Percentiles rank a stretch among this genome's conserved stretches.
These are phyloP conservation scores for Amanita rubescens DNA, from an alignment of 768 basidiomycete species.

Conservation along the genomic window DNA sequence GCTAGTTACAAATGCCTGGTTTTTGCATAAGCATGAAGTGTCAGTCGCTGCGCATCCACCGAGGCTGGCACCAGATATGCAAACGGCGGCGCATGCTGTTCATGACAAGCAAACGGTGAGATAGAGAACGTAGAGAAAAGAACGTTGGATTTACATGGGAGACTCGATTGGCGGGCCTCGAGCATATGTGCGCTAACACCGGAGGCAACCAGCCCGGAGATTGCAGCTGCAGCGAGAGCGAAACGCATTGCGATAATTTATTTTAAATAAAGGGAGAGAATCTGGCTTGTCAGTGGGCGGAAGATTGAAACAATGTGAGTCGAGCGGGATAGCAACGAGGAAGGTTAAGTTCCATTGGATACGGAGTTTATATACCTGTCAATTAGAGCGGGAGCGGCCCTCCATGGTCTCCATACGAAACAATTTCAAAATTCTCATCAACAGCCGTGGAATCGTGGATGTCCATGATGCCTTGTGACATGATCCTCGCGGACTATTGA, in stretches of 20 bases:
- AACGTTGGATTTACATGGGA: conserved; percentile 24
- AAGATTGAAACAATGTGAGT: not conserved
- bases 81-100: conserved; percentile 45
- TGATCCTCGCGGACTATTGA: no score
- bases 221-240: conserved; percentile 30
- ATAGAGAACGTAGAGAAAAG: not conserved
- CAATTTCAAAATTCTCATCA: not conserved
- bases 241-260: conserved; percentile 44
- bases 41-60: conserved; percentile 43
- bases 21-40: conserved; percentile 51
- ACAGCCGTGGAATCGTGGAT: not conserved
- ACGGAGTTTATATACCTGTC: not conserved
- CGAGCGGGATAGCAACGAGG: conserved; percentile 11
- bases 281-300: no score
- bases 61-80: conserved; percentile 36
- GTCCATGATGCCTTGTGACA: not conserved
- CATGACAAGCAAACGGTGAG: not conserved
- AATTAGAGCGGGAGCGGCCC: no score
- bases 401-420: not conserved
- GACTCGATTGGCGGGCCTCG: conserved; percentile 24
- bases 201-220: conserved; percentile 34
- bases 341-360: not conserved
- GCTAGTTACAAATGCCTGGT: conserved; percentile 33
- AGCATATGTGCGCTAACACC: conserved; percentile 23
- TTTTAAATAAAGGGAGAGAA: not conserved